Evolutionary conservation across 306 rosid genomes (phyloP), one percentile per base, ranked within the genome.

Genomic region (Rubus parviflorus): DNA sequence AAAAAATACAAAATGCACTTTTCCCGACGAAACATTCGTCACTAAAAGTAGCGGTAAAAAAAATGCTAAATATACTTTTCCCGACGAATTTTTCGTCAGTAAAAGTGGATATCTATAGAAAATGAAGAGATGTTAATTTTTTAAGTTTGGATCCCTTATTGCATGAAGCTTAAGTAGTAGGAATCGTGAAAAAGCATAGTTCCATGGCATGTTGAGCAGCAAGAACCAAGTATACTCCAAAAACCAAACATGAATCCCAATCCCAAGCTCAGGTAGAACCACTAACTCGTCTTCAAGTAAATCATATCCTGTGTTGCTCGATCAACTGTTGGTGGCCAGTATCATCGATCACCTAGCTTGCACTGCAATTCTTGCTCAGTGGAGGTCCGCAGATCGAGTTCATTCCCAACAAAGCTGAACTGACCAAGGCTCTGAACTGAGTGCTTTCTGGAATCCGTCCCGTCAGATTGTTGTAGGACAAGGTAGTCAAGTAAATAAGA

Each of bases 261-360:
- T 57, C 79, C 83, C 62, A 56, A n/a, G 17, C 83, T 75, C 57
- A 74, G 4, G 53, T 46, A 74, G 51, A 74, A 66, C 67, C 75
- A 54, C n/a, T n/a, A n/a, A n/a, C 16, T 40, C 0, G 9, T 76
- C 53, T 9, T 76, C 17, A 0, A 81, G 63, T 25, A 57, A 38
- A 65, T 68, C 8, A 42, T 81, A 70, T 75, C 65, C 54, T 47
- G 0, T 79, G 66, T 84, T 64, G 49, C 38, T 30, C 35, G 35
- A 30, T 22, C 79, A 14, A 37, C 7, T 13, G 22, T 9, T 37
- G 73, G 11, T 5, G 42, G 52, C n/a, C n/a, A n/a, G n/a, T 30
- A 30, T 30, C 35, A 30, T 30, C n/a, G 30, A 22, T n/a, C 12
- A 3, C 6, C 6, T 41, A 10, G 14, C 1, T n/a, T 48, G 1